Conservation (phyloP, 2,329 filamentous ascomycete species). For the Xylaria sp. region DNA sequence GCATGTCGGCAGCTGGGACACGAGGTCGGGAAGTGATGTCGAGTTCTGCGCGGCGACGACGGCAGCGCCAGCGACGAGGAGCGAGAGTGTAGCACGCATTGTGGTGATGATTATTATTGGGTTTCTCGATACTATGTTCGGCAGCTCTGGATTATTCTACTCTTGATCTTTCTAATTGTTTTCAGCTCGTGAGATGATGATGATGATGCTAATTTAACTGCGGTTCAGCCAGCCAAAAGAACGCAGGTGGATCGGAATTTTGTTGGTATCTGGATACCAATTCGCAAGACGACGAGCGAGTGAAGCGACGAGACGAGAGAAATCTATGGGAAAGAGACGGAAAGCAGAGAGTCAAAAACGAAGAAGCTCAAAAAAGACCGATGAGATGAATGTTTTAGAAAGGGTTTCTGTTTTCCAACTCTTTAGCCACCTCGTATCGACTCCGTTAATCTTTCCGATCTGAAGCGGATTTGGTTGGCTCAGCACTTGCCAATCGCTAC, state of each 20-base stretch:
- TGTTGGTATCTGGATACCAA: background rate
- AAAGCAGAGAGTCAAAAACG: background rate
- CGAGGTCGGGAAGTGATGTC: slow-evolving; percentile 44
- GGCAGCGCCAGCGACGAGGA: slow-evolving; percentile 34
- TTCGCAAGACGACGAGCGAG: background rate
- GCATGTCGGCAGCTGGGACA: slow-evolving; percentile 46
- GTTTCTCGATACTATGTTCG: background rate
- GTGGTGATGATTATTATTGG: background rate
- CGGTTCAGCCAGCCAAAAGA: background rate
- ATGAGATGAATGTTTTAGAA: background rate
- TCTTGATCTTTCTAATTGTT: background rate
- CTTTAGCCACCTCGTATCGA: slow-evolving; percentile 31
- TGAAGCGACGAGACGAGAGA: background rate
- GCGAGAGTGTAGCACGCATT: slow-evolving; percentile 36
- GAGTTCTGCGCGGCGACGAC: slow-evolving; percentile 32
- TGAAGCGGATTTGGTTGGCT: slow-evolving; percentile 20
- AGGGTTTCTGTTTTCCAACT: slow-evolving; percentile 7
- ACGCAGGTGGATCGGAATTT: background rate
- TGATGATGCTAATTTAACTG: background rate
- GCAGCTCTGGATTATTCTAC: background rate
- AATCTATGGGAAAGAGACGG: background rate
- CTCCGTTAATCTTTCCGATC: slow-evolving; percentile 6
- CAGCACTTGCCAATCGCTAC: slow-evolving; percentile 26
- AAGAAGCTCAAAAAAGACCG: background rate
- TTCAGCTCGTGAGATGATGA: background rate